Evolutionary conservation across 768 basidiomycete species (phyloP), one percentile per base, ranked within the genome.

Genomic region (Dacryopinax spathularia): DNA sequence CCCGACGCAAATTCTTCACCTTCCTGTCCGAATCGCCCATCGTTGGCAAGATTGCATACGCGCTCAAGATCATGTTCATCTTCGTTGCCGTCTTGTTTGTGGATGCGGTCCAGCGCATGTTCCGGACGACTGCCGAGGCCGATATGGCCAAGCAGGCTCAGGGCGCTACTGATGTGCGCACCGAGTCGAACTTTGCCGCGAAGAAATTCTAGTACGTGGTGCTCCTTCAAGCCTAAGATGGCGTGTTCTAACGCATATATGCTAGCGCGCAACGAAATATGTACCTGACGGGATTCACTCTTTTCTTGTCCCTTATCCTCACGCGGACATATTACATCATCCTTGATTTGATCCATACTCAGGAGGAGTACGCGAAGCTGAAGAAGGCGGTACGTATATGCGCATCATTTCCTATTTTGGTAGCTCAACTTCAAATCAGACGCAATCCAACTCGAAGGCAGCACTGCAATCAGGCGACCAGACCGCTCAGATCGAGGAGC

Each of bases 281-380:
- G 64, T 97, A 97, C 73, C 82, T 97, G 16, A 94, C 93, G 6
- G 90, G 90, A 0, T 93, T 91, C 74, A 91, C 88, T 65, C 81
- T 99, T 48, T 96, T 97, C 85, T 85, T 99, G 22, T 96, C 95
- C 9, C 85, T 98, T 63, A 87, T 96, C 68, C 84, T 97, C 68
- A 88, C 93, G 1, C 86, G 94, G 69, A 89, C 88, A 2, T 97
- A 97, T 78, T 86, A 87, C 73, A 89, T 98, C 73, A 83, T 89
- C 48, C 84, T 93, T 70, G 91, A 97, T 72, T 85, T 96, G 68
- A 86, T 97, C 66, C 85, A 90, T 68, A 82, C 86, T 0, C 91
- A 95, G 74, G 93, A 94, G 68, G 84, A 91, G 69, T 89, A 89
- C 70, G 84, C 84, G 20, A 86, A 88, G 69, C 73, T 97, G 65